Conservation (phyloP, 2,329 filamentous ascomycete genomes). For the Colletotrichum camelliae region DNA sequence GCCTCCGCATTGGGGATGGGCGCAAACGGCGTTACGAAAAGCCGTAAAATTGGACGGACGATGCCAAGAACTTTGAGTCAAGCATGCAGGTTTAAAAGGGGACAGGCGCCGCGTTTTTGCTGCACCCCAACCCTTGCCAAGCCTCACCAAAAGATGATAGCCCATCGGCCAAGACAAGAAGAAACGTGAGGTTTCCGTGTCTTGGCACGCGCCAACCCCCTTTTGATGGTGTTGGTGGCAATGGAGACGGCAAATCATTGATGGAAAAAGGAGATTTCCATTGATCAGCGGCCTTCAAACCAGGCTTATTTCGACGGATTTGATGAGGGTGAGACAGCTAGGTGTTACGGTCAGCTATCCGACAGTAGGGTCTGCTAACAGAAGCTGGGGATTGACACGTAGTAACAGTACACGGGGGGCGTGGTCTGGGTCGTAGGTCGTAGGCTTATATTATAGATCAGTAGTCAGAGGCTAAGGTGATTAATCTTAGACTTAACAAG, state of each 20-base stretch:
- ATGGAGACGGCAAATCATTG: slow-evolving; percentile 9
- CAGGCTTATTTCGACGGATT: neutral
- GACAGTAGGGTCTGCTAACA: too few species aligned
- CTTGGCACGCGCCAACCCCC: slow-evolving; percentile 9
- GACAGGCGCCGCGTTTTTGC: neutral
- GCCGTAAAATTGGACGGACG: slow-evolving; percentile 18
- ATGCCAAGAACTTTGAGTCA: slow-evolving; percentile 14
- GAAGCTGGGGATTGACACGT: too few species aligned
- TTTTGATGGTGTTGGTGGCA: neutral
- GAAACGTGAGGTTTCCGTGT: neutral
- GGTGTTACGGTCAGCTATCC: too few species aligned
- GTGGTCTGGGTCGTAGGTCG: too few species aligned
- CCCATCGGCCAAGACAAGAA: neutral
- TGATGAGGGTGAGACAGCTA: neutral
- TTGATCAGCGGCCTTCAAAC: neutral
- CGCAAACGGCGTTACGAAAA: neutral
- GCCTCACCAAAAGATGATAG: neutral
- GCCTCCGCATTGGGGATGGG: neutral
- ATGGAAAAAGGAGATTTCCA: slow-evolving; percentile 13
- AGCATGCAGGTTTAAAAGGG: neutral
- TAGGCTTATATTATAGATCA: too few species aligned
- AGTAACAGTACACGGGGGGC: too few species aligned
- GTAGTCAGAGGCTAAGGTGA: too few species aligned
- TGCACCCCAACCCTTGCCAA: slow-evolving; percentile 2
- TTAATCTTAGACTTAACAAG: too few species aligned